phyloP scores from a whole-genome alignment of 208 protist genomes.

The Trypanosoma conorhini region DNA sequence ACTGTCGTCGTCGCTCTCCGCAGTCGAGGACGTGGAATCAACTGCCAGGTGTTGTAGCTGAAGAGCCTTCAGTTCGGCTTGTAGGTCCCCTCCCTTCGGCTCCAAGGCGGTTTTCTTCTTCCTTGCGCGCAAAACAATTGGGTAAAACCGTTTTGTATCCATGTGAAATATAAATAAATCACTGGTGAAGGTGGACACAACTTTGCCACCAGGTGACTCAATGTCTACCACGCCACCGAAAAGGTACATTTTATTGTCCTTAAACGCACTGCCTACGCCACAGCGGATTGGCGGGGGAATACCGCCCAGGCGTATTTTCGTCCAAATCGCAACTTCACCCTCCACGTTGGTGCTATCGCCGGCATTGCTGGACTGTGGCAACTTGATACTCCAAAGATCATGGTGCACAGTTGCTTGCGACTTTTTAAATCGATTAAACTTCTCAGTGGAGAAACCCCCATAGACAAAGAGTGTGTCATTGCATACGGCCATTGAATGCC shows the following conservation, averaged over 20 bases:
- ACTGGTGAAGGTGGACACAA: conserved; percentile 89
- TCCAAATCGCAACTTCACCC: conserved; percentile 58
- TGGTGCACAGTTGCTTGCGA: conserved; percentile 88
- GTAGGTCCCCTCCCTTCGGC: conserved; percentile 32
- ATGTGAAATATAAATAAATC: conserved; percentile 93
- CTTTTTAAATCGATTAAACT: conserved; percentile 91
- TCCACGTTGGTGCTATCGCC: conserved; percentile 3
- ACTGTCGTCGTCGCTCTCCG: conserved; percentile 27
- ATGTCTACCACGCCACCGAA: conserved; percentile 93
- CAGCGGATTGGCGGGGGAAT: conserved; percentile 87
- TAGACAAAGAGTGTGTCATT: conserved; percentile 89
- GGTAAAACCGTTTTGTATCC: conserved; percentile 88
- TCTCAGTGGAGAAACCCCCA: conserved; percentile 88
- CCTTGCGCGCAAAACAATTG: conserved; percentile 63
- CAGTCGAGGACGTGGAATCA: conserved; percentile 6
- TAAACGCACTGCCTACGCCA: conserved; percentile 59
- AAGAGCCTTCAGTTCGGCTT: conserved; percentile 65
- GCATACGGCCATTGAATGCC: conserved; percentile 82
- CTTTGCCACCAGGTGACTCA: conserved; percentile 79
- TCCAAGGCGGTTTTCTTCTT: conserved; percentile 16
- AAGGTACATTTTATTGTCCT: conserved; percentile 86
- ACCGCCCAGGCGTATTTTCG: conserved; percentile 70
- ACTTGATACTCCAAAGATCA: conserved; percentile 81
- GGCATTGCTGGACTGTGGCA: conserved; percentile 26
- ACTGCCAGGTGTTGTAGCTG: conserved; percentile 28